phyloP scores from a whole-genome alignment of 768 basidiomycete species.

The Boletellus sp. region DNA sequence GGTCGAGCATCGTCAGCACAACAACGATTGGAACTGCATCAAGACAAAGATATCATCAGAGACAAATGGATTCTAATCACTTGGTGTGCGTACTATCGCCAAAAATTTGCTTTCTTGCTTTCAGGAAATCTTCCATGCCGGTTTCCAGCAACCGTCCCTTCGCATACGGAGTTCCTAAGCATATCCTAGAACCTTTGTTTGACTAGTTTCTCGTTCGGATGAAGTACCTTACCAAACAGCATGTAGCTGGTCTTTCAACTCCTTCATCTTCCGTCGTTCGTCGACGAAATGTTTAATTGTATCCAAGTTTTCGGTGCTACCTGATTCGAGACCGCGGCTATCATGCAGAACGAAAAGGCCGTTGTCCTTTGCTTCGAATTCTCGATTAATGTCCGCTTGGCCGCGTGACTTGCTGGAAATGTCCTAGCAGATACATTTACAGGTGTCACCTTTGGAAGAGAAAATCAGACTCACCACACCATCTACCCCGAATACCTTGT shows the following conservation, averaged over 20 bases:
- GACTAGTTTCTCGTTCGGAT: no score
- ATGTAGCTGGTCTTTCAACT: not conserved
- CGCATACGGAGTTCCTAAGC: not conserved
- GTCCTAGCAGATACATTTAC: not conserved
- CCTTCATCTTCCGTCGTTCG: not conserved
- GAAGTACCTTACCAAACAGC: not conserved
- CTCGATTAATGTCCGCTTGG: not conserved
- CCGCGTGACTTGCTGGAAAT: not conserved
- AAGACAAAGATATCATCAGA: not conserved
- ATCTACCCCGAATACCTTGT: not conserved
- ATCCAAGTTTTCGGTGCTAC: not conserved
- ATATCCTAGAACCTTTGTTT: not conserved
- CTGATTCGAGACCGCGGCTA: not conserved
- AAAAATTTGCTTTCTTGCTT: not conserved
- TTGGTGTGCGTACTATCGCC: not conserved
- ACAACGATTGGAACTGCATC: not conserved
- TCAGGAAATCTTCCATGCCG: not conserved
- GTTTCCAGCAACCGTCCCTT: not conserved
- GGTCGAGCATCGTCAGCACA: conserved; percentile 1
- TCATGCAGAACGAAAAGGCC: not conserved
- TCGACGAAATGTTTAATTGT: not conserved
- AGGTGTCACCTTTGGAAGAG: no score
- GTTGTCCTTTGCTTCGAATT: not conserved
- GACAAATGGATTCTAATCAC: not conserved
- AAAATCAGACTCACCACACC: not conserved